Conservation (phyloP, 352 stramenopile genomes). For the Blastocystis sp. region DNA sequence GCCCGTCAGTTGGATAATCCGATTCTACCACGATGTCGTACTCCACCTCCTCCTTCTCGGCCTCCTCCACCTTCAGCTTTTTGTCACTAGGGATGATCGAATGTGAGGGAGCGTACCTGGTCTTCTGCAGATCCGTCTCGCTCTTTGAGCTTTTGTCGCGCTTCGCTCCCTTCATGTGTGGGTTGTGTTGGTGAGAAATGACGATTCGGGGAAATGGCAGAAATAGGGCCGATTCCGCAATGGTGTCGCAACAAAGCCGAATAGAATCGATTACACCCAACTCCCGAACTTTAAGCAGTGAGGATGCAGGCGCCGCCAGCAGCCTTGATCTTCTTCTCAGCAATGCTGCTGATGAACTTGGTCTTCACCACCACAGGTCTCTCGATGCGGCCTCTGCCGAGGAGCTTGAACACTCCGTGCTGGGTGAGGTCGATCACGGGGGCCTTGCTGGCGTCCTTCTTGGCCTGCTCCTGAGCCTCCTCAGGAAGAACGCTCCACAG, state of each 20-base stretch:
- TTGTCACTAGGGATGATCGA: slow-evolving; percentile 49
- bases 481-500: no score
- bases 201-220: background rate
- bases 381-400: background rate
- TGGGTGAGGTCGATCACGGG: no score
- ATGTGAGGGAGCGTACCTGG: background rate
- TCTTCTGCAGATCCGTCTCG: background rate
- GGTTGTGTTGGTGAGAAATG: background rate
- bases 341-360: slow-evolving; percentile 69
- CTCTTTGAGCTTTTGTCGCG: background rate
- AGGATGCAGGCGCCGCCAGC: slow-evolving; percentile 86
- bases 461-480: no score
- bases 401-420: slow-evolving; percentile 56
- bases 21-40: slow-evolving; percentile 35
- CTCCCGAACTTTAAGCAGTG: background rate
- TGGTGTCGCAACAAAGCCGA: background rate
- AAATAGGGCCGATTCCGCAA: background rate
- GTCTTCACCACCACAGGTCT: no score
- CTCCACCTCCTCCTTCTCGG: slow-evolving; percentile 15
- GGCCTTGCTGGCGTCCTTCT: no score
- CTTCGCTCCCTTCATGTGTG: background rate
- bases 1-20: background rate
- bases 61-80: slow-evolving; percentile 29
- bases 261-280: background rate
- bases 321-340: slow-evolving; percentile 99